A percentile compares a stretch with the other conserved stretches of the same genome.
Evolutionary conservation across 495 filamentous ascomycete species (phyloP).

Genomic region (Pseudomonodictys pantanalensis): DNA sequence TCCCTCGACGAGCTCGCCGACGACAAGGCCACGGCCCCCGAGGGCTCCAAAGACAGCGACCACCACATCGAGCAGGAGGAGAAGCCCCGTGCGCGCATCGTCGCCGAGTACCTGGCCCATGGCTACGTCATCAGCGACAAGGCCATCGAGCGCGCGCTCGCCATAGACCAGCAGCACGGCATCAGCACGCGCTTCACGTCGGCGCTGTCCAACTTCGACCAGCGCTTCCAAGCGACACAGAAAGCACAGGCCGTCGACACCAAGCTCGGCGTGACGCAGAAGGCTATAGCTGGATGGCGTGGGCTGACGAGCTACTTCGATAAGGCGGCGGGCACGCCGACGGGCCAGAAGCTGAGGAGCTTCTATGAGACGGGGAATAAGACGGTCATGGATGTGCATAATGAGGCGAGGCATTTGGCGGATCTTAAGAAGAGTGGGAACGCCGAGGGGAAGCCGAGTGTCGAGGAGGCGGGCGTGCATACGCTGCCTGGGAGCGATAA

Average conservation of each 20-base stretch:
- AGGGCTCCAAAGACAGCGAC: slow-evolving; percentile 46
- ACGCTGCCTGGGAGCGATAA: slow-evolving; percentile 39
- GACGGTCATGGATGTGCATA: slow-evolving; percentile 89
- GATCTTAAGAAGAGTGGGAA: slow-evolving; percentile 70
- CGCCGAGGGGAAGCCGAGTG: slow-evolving; percentile 12
- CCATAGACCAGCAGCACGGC: slow-evolving; percentile 86
- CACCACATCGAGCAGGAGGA: slow-evolving; percentile 85
- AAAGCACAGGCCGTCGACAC: slow-evolving; percentile 71
- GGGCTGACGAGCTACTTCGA: slow-evolving; percentile 83
- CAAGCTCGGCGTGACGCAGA: slow-evolving; percentile 76
- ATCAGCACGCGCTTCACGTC: slow-evolving; percentile 72
- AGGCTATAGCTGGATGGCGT: slow-evolving; percentile 60
- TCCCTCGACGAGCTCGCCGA: slow-evolving; percentile 64
- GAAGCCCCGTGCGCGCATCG: slow-evolving; percentile 86
- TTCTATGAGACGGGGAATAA: slow-evolving; percentile 81
- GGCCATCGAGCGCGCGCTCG: slow-evolving; percentile 80
- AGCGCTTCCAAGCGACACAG: slow-evolving; percentile 68
- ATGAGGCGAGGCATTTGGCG: slow-evolving; percentile 80
- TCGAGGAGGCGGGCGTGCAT: slow-evolving; percentile 35
- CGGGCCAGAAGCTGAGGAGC: slow-evolving; percentile 75
- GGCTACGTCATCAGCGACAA: slow-evolving; percentile 84
- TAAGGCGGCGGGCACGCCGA: slow-evolving; percentile 79
- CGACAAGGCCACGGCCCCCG: slow-evolving; percentile 18
- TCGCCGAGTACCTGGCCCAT: slow-evolving; percentile 93
- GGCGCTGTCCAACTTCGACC: slow-evolving; percentile 72